Evolutionary conservation across 176 grass and related monocot species (phyloP), one percentile per base, ranked within the genome.

Genomic region (Rhynchospora pubera): DNA sequence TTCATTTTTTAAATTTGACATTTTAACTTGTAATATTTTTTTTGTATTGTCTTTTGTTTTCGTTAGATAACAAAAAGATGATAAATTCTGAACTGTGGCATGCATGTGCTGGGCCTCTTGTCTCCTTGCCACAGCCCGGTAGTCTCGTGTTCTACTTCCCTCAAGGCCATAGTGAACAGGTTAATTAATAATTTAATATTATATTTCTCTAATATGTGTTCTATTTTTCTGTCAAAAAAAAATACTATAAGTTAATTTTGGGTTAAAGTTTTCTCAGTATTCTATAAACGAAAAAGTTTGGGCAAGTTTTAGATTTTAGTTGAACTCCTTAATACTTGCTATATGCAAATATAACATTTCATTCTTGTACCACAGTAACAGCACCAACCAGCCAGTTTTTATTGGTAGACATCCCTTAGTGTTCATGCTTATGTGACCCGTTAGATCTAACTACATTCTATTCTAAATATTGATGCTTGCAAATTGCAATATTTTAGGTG

Each of bases 1-100:
- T 16, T 77, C 50, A 16, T 50, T 24, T 53, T 68, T 76, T 56
- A 1, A 76, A 55, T 76, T 76, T 55, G 2, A 76, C 53, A 10
- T 9, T 62, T 32, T n/a, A n/a, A n/a, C n/a, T n/a, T n/a, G n/a
- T n/a, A n/a, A n/a, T n/a, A n/a, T n/a, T n/a, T n/a, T n/a, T n/a
- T n/a, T n/a, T n/a, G n/a, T n/a, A n/a, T n/a, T 32, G 16, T 77
- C 14, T 77, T 77, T 23, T 16, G 24, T 55, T 24, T 44, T 24
- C 26, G 26, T 51, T 39, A 97, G 94, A 81, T 44, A 82, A 77
- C 19, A 99, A 93, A 87, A 99, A 93, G 87, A 85, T 91, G 87
- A 91, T 99, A 88, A 93, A 93, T 83, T 96, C 97, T 4, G 93
- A 99, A 82, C 86, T 99, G 71, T 99, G 97, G 97, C 97, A 99